Evolutionary conservation across 495 filamentous ascomycete genomes (phyloP), one percentile per base, ranked within the genome.

Genomic region (Neurospora discreta): DNA sequence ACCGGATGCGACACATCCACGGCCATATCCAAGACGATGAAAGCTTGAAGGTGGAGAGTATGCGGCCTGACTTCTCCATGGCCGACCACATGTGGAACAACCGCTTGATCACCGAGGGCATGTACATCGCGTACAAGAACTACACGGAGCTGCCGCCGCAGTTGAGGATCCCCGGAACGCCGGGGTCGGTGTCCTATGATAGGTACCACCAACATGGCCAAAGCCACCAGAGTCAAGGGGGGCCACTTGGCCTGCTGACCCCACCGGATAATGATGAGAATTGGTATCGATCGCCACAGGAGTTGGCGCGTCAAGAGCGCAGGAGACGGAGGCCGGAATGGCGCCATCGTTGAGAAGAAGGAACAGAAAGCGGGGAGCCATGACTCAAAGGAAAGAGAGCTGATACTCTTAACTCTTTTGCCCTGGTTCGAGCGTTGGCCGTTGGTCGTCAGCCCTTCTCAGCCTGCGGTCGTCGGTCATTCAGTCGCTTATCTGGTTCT

Each of bases 1-100:
- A n/a, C n/a, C 80, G 85, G 41, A 84, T 87, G 84, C 9, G 70
- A 9, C 86, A 88, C 72, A 83, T 87, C 44, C 18, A 7, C 18
- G 42, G n/a, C 7, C 42, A 44, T 1, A 79, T 84, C n/a, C n/a
- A n/a, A n/a, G n/a, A n/a, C n/a, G n/a, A n/a, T n/a, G n/a, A n/a
- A n/a, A n/a, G n/a, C n/a, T n/a, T n/a, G n/a, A n/a, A n/a, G n/a
- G n/a, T n/a, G n/a, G 8, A 73, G 5, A 9, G 79, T 30, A 79
- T 79, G 71, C 81, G 82, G 3, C 83, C 83, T 0, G 86, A 87
- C 68, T 82, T 82, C 68, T 70, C 71, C 16, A 69, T 85, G 43
- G 23, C 79, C 23, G n/a, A n/a, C n/a, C n/a, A n/a, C n/a, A n/a
- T n/a, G n/a, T n/a, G n/a, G n/a, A n/a, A n/a, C n/a, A n/a, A n/a